Evolutionary conservation across 805 yeast genomes (phyloP).

Genomic region (Zygosaccharomyces kombuchaensis): DNA sequence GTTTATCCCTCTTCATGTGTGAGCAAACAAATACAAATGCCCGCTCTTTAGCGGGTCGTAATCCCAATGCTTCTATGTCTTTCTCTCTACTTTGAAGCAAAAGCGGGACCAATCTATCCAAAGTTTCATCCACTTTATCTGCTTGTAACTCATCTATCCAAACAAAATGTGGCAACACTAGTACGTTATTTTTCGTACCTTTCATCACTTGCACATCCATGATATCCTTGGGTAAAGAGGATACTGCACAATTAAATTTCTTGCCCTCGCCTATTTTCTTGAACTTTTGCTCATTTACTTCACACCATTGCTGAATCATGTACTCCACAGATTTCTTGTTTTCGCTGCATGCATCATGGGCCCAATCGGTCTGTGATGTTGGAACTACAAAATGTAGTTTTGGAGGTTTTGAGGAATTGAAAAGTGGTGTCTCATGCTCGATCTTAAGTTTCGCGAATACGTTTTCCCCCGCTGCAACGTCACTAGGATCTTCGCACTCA

Average conservation of each 20-base stretch:
- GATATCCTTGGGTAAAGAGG: conserved; percentile 49
- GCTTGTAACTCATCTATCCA: conserved; percentile 54
- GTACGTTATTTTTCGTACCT: conserved; percentile 50
- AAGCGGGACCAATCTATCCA: conserved; percentile 42
- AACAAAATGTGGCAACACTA: conserved; percentile 69
- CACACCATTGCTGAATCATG: conserved; percentile 41
- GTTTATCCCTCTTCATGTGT: conserved; percentile 83
- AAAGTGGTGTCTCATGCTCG: conserved; percentile 43
- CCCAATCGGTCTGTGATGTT: conserved; percentile 85
- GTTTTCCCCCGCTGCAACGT: conserved; percentile 24
- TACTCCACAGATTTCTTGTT: conserved; percentile 45
- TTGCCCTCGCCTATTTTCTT: conserved; percentile 31
- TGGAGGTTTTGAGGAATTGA: conserved; percentile 67
- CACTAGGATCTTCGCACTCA: conserved; percentile 29
- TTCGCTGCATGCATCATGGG: conserved; percentile 55
- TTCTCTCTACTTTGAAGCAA: conserved; percentile 34
- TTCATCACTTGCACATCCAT: conserved; percentile 41
- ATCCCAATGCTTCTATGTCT: conserved; percentile 28
- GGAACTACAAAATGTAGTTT: conserved; percentile 74
- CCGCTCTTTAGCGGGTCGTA: conserved; percentile 39
- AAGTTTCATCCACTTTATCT: conserved; percentile 41
- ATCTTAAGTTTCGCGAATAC: conserved; percentile 26
- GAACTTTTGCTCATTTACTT: conserved; percentile 22
- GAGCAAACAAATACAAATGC: conserved; percentile 75
- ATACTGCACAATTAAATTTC: conserved; percentile 36